Conservation (phyloP, 768 basidiomycete species). For the Dioszegia hungarica region DNA sequence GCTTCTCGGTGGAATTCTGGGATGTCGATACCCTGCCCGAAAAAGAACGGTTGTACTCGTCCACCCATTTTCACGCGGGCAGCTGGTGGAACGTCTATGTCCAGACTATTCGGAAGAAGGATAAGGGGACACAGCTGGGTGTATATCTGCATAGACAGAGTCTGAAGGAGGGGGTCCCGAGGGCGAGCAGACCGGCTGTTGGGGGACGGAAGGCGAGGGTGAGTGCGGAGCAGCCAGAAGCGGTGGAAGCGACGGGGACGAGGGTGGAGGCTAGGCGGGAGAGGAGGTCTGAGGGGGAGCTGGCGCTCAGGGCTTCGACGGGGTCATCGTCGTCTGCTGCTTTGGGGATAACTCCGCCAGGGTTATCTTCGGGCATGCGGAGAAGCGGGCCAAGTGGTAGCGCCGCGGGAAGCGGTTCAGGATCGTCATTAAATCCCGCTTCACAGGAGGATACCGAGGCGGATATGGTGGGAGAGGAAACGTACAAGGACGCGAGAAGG, state of each 20-base stretch:
- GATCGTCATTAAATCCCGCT: neutral
- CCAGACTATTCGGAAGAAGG: slow-evolving; percentile 79
- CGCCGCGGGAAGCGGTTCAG: neutral
- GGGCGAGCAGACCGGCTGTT: slow-evolving; percentile 4
- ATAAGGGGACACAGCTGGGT: slow-evolving; percentile 63
- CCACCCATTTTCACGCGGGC: slow-evolving; percentile 85
- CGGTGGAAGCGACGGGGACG: slow-evolving; percentile 2
- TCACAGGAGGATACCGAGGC: neutral
- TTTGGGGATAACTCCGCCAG: neutral
- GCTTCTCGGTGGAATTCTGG: slow-evolving; percentile 86
- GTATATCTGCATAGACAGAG: slow-evolving; percentile 79
- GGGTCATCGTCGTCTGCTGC: neutral
- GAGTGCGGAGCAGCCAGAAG: neutral
- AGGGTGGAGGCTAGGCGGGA: neutral
- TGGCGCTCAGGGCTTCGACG: neutral
- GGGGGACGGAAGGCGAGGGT: neutral
- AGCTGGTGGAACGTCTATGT: slow-evolving; percentile 76
- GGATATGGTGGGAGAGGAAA: slow-evolving; percentile 4
- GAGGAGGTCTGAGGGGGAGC: neutral
- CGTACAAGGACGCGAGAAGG: slow-evolving; percentile 33
- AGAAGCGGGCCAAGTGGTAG: neutral
- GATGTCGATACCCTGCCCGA: slow-evolving; percentile 74
- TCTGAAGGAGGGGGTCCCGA: slow-evolving; percentile 14
- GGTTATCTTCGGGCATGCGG: neutral
- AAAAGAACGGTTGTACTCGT: slow-evolving; percentile 74